Evolutionary conservation across 345 rosid genomes (phyloP), one percentile per base, ranked within the genome.

Genomic region (Eucalyptus curtisii): DNA sequence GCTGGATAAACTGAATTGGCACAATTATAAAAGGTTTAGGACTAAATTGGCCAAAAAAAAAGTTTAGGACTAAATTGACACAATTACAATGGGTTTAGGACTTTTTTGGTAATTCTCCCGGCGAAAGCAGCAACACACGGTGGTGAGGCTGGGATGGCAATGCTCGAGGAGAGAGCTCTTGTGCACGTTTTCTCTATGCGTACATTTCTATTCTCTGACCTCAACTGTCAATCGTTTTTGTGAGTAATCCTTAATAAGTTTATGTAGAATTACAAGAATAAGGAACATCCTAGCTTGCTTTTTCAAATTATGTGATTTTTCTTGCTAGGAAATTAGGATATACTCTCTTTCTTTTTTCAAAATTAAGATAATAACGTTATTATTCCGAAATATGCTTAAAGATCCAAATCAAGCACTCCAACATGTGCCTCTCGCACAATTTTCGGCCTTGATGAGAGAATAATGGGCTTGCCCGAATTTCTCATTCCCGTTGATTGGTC

Each of bases 181-280:
- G 31, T 0, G 68, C 68, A 12, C 31, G 14, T 25, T 59, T 59
- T 59, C n/a, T 59, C 16, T n/a, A 7, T n/a, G 19, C 15, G 76
- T n/a, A 30, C 8, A n/a, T 64, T n/a, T 64, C 1, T 14, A 14
- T 64, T n/a, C 76, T n/a, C 10, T 64, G 8, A 64, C 1, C 76
- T 14, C 76, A n/a, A 64, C 14, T n/a, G 37, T 64, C 37, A 14
- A 64, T 0, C 37, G 0, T 13, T 0, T 0, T 14, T 4, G 19
- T 30, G 37, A 64, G n/a, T 0, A 2, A 64, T 0, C 2, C 19
- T n/a, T 14, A 7, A n/a, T 2, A 1, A n/a, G 37, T 64, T 64
- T 7, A 13, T 14, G 9, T n/a, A 64, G 76, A 64, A 30, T 64
- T n/a, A 14, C 37, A 3, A n/a, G 37, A n/a, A 64, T 4, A 64